Percentiles rank a stretch among this genome's conserved stretches.
Conservation (phyloP, 805 yeast genomes). For the Candida lessepsii region DNA sequence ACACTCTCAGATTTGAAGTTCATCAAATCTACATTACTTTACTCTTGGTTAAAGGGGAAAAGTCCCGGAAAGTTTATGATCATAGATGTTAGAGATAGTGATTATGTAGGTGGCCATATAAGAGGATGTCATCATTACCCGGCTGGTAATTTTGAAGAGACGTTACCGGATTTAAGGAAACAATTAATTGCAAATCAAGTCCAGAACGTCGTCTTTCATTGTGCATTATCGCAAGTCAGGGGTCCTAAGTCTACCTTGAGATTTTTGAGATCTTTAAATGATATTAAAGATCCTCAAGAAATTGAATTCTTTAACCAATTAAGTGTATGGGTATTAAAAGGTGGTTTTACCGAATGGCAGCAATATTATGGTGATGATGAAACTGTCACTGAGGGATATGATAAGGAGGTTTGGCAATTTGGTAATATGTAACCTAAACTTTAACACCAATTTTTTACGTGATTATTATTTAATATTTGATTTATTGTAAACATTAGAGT, state of each 20-base stretch:
- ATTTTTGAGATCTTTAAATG: constrained; percentile 49
- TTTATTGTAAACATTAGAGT: no score
- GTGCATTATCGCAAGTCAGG: constrained; percentile 86
- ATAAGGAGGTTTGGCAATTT: constrained; percentile 34
- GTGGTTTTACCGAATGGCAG: constrained; percentile 90
- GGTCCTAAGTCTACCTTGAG: constrained; percentile 83
- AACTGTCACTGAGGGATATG: constrained; percentile 54
- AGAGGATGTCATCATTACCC: constrained; percentile 56
- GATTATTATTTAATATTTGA: no score
- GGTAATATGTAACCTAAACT: no score
- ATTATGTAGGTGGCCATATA: constrained; percentile 77
- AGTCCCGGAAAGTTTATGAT: constrained; percentile 47
- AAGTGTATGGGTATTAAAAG: constrained; percentile 68
- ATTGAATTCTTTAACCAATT: constrained; percentile 31
- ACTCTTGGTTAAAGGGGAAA: constrained; percentile 45
- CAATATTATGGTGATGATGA: constrained; percentile 64
- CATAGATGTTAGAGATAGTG: constrained; percentile 85
- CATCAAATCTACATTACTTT: constrained; percentile 44
- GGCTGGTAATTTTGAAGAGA: constrained; percentile 41
- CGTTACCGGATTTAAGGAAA: constrained; percentile 37
- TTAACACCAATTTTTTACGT: no score
- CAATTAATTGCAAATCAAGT: constrained; percentile 29
- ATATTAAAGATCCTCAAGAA: constrained; percentile 23
- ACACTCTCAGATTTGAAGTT: constrained; percentile 45
- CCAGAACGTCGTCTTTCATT: constrained; percentile 76